Percentiles rank a stretch among this genome's conserved stretches.
These are phyloP conservation scores for Daldinia grandis DNA, from an alignment of 495 filamentous ascomycete species.

Conservation along the genomic window DNA sequence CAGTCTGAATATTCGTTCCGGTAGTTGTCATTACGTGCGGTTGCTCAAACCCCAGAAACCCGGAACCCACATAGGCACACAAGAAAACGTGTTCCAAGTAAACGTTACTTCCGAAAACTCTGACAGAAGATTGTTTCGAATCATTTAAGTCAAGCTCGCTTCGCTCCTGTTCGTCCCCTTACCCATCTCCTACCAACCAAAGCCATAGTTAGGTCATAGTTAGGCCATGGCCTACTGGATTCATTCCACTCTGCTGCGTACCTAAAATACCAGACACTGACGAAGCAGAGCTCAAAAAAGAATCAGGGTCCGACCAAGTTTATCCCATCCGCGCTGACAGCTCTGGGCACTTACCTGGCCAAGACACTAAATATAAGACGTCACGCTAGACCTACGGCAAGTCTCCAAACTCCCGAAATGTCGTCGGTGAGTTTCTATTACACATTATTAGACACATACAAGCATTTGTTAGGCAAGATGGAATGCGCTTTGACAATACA, in stretches of 20 bases:
- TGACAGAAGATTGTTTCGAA: constrained; percentile 15
- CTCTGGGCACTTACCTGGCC: neutral
- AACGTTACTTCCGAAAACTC: constrained; percentile 21
- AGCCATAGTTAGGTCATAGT: neutral
- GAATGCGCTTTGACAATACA: constrained; percentile 10
- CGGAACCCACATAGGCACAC: neutral
- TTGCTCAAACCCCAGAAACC: neutral
- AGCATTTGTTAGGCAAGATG: constrained; percentile 5
- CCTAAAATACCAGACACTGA: neutral
- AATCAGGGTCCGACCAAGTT: neutral
- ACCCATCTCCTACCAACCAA: neutral
- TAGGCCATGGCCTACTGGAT: neutral
- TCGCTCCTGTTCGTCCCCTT: neutral
- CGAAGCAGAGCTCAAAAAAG: neutral
- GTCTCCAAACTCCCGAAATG: constrained; percentile 10
- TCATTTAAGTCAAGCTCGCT: neutral
- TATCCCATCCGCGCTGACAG: neutral
- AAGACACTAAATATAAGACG: constrained; percentile 8
- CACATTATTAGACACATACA: constrained; percentile 13
- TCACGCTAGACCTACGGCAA: constrained; percentile 11
- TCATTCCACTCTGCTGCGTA: neutral
- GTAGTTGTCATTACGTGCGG: constrained; percentile 27
- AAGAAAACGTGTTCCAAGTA: constrained; percentile 4
- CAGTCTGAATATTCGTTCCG: constrained; percentile 4
- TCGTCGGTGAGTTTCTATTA: constrained; percentile 9